Evolutionary conservation across 2,329 filamentous ascomycete genomes (phyloP).

Genomic region (Paramyrothecium sp.): DNA sequence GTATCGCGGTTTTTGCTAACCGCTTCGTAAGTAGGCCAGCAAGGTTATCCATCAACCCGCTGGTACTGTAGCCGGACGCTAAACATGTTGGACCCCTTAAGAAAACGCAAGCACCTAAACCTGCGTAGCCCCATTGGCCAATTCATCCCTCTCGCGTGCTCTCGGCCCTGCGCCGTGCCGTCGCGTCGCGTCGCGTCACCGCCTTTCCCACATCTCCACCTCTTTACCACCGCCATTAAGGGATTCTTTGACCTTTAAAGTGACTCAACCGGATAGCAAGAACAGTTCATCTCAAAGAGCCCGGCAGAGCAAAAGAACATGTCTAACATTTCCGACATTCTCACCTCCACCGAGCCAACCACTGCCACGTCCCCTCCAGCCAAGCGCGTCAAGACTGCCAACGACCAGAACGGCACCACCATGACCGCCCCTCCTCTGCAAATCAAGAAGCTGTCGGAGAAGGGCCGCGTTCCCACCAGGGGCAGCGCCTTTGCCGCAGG

Average conservation of each 20-base stretch:
- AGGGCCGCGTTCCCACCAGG: conserved; percentile 80
- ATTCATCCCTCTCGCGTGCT: conserved; percentile 18
- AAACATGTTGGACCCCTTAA: too few species aligned
- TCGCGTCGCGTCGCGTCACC: conserved; percentile 29
- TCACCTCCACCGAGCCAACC: conserved; percentile 34
- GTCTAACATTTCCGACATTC: conserved; percentile 10
- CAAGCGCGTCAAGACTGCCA: conserved; percentile 72
- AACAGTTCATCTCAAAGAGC: too few species aligned
- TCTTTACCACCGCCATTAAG: too few species aligned
- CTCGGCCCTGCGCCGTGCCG: too few species aligned
- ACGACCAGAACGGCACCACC: conserved; percentile 20
- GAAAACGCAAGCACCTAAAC: conserved; percentile 20
- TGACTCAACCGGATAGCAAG: too few species aligned
- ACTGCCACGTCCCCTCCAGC: conserved; percentile 70
- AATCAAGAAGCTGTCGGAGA: conserved; percentile 82
- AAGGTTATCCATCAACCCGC: background rate
- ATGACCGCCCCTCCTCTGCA: conserved; percentile 55
- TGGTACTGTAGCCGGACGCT: too few species aligned
- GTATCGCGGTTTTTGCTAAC: too few species aligned
- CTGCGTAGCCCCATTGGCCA: conserved; percentile 20
- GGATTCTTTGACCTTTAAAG: too few species aligned
- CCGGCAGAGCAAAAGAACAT: background rate
- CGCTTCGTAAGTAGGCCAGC: too few species aligned
- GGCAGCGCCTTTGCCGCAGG: conserved; percentile 89
- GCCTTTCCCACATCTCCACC: conserved; percentile 12